Percentiles rank a stretch among this genome's conserved stretches.
phyloP scores from a whole-genome alignment of 2,329 filamentous ascomycete species.

The Epichloe scottii region DNA sequence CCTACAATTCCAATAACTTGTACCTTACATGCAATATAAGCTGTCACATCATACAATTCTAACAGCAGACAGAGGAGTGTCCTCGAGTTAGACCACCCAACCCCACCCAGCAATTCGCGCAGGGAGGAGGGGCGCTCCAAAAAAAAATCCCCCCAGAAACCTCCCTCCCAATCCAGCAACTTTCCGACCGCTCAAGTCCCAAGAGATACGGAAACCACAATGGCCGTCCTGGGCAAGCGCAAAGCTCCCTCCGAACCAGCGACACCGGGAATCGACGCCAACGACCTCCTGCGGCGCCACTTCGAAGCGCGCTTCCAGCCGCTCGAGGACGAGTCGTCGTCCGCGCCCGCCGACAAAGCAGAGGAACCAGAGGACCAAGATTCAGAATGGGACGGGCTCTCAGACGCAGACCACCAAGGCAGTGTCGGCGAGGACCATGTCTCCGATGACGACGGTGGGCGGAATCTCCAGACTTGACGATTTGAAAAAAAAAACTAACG shows the following conservation, averaged over 20 bases:
- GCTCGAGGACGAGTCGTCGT: conserved; percentile 29
- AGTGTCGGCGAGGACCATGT: conserved; percentile 24
- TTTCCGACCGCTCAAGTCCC: neutral
- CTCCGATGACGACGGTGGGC: conserved; percentile 13
- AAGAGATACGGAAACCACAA: conserved; percentile 10
- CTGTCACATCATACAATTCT: too few relatives aligned
- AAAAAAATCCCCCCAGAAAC: too few relatives aligned
- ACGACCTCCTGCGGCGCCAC: conserved; percentile 67
- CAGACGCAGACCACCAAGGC: conserved; percentile 17
- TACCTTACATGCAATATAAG: too few relatives aligned
- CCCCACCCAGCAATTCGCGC: too few relatives aligned
- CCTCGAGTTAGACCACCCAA: too few relatives aligned
- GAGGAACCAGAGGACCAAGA: conserved; percentile 5
- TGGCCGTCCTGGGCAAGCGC: conserved; percentile 38
- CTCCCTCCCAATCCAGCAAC: neutral
- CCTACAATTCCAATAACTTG: too few relatives aligned
- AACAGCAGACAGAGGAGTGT: too few relatives aligned
- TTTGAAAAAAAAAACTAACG: too few relatives aligned
- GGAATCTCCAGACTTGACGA: neutral
- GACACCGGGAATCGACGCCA: conserved; percentile 39
- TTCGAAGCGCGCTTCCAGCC: conserved; percentile 86
- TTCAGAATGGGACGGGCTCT: conserved; percentile 6
- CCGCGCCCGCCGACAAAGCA: conserved; percentile 8
- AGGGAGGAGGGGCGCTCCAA: too few relatives aligned
- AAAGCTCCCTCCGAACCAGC: conserved; percentile 23